A percentile compares a stretch with the other conserved stretches of the same genome.
These are phyloP conservation scores for Sporothrix variecibatus DNA, from an alignment of 2,329 filamentous ascomycete species.

Conservation along the genomic window DNA sequence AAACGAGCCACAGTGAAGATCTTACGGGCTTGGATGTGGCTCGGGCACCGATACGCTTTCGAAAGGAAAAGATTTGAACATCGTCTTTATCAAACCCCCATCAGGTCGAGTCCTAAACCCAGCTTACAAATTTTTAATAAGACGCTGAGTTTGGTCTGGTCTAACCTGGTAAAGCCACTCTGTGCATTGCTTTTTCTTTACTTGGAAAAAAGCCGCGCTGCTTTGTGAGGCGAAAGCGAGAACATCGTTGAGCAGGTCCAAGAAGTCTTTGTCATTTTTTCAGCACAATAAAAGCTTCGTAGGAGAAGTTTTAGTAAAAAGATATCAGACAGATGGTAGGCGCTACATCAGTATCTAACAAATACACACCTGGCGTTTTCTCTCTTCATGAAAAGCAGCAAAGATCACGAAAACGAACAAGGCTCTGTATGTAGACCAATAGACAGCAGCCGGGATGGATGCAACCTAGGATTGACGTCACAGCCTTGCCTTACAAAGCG, in stretches of 20 bases:
- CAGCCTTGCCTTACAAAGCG: slow-evolving; percentile 12
- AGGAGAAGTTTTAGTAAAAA: too few species aligned
- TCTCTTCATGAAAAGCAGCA: background rate
- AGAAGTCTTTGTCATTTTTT: too few species aligned
- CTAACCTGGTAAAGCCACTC: too few species aligned
- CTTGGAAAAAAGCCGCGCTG: background rate
- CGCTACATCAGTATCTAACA: too few species aligned
- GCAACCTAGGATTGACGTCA: background rate
- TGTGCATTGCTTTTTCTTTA: background rate
- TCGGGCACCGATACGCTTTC: background rate
- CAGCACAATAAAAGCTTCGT: too few species aligned
- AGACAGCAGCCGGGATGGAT: background rate
- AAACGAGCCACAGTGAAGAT: background rate
- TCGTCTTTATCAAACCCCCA: background rate
- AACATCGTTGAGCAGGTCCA: too few species aligned
- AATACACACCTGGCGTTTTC: too few species aligned
- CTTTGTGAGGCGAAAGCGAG: too few species aligned
- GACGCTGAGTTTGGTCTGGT: background rate
- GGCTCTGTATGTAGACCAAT: background rate
- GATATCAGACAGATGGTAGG: too few species aligned
- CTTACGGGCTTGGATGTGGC: background rate
- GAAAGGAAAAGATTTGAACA: background rate
- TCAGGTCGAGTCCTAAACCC: background rate
- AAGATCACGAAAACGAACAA: background rate
- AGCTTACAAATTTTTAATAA: background rate